Percentiles rank a stretch among this genome's conserved stretches.
Conservation (phyloP, 352 stramenopile species). For the Globisporangium alternatum region DNA sequence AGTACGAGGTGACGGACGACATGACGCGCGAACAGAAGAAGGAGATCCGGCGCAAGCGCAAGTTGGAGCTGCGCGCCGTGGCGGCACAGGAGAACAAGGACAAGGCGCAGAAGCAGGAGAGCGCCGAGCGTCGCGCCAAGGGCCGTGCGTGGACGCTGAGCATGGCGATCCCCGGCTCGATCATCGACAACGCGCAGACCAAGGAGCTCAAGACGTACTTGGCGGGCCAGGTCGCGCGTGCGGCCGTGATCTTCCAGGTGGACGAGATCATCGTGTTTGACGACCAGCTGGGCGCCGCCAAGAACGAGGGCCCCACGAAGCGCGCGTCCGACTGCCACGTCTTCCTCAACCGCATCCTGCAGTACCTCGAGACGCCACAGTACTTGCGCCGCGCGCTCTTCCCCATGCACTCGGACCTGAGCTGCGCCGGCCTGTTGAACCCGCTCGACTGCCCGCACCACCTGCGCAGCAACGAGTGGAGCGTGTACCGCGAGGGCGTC, state of each 20-base stretch:
- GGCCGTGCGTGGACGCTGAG: constrained; percentile 91
- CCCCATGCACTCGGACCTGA: constrained; percentile 96
- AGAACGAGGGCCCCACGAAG: constrained; percentile 49
- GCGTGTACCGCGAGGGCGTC: constrained; percentile 90
- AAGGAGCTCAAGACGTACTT: constrained; percentile 96
- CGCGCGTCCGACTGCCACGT: constrained; percentile 76
- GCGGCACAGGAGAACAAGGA: constrained; percentile 31
- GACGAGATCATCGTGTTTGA: constrained; percentile 99
- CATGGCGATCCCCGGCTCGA: constrained; percentile 95
- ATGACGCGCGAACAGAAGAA: constrained; percentile 62
- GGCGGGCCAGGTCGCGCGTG: constrained; percentile 94
- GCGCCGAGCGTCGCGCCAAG: constrained; percentile 43
- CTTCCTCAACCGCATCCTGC: constrained; percentile 89
- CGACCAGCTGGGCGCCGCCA: constrained; percentile 85
- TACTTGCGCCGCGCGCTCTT: constrained; percentile 97
- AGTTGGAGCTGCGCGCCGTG: constrained; percentile 49
- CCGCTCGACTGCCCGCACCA: constrained; percentile 97
- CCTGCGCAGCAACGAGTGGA: constrained; percentile 92
- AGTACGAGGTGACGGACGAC: constrained; percentile 26
- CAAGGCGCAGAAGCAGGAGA: constrained; percentile 30
- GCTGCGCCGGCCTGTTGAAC: constrained; percentile 95
- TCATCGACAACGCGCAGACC: constrained; percentile 97
- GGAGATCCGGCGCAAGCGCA: constrained; percentile 69
- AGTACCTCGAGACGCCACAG: constrained; percentile 98
- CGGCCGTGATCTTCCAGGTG: constrained; percentile 96